These are phyloP conservation scores for Dothidotthia symphoricarpi DNA, from an alignment of 2,329 filamentous ascomycete species.

Conservation along the genomic window DNA sequence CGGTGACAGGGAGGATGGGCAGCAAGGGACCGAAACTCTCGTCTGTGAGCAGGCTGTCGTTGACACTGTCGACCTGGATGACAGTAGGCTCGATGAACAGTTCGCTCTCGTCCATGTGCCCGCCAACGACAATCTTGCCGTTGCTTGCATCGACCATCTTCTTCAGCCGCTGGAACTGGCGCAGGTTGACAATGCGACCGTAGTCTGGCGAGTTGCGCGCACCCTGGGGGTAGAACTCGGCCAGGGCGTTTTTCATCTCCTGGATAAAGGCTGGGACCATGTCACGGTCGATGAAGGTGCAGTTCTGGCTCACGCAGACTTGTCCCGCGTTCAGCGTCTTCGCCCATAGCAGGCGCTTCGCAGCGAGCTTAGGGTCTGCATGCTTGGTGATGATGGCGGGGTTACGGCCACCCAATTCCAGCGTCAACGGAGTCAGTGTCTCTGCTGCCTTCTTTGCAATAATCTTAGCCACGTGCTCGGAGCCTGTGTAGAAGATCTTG, in stretches of 20 bases:
- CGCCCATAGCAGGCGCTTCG: constrained; percentile 81
- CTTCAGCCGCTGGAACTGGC: constrained; percentile 80
- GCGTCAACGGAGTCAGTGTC: constrained; percentile 71
- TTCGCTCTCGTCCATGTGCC: constrained; percentile 73
- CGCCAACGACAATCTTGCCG: constrained; percentile 85
- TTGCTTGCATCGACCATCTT: constrained; percentile 81
- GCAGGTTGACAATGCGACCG: constrained; percentile 74
- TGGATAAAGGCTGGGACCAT: constrained; percentile 70
- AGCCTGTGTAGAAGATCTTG: constrained; percentile 97
- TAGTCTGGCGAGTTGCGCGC: constrained; percentile 76
- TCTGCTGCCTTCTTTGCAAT: constrained; percentile 55
- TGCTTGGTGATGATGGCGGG: constrained; percentile 87
- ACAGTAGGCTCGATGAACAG: constrained; percentile 89
- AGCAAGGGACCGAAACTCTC: constrained; percentile 95
- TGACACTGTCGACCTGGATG: constrained; percentile 72
- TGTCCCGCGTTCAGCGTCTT: constrained; percentile 87
- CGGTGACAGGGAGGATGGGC: constrained; percentile 72
- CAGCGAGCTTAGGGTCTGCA: constrained; percentile 75
- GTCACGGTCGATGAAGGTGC: constrained; percentile 76
- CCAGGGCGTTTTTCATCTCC: constrained; percentile 68
- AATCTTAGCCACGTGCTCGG: constrained; percentile 65
- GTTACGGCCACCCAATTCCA: constrained; percentile 90
- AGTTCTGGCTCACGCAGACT: constrained; percentile 91
- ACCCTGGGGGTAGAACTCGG: constrained; percentile 81
- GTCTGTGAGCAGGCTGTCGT: constrained; percentile 75